phyloP scores from a whole-genome alignment of 1,284 basidiomycete species.

The Cryptococcus floricola region DNA sequence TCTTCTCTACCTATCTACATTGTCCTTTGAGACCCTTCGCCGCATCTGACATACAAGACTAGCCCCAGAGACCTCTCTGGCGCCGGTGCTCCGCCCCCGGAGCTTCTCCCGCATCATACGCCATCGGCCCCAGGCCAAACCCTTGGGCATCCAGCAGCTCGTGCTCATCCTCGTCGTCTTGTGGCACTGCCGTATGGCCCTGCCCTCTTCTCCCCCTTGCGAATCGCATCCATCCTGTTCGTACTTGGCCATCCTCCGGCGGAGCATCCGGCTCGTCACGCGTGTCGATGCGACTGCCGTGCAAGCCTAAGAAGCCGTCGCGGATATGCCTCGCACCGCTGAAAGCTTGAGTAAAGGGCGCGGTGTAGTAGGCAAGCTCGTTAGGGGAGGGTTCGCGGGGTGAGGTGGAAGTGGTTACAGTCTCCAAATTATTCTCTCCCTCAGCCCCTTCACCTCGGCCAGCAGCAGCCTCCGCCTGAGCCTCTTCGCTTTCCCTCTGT shows the following conservation, averaged over 20 bases:
- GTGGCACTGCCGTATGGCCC: slow-evolving; percentile 29
- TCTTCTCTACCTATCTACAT: background rate
- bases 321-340: slow-evolving; percentile 37
- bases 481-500: slow-evolving; percentile 37
- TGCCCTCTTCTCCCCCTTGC: slow-evolving; percentile 18
- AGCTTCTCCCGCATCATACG: slow-evolving; percentile 7
- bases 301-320: slow-evolving; percentile 42
- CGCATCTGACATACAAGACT: background rate
- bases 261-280: no score
- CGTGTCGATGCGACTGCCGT: slow-evolving; percentile 15
- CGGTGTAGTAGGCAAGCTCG: slow-evolving; percentile 35
- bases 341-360: slow-evolving; percentile 29
- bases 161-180: slow-evolving; percentile 21
- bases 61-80: slow-evolving; percentile 19
- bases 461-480: slow-evolving; percentile 32
- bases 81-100: slow-evolving; percentile 6
- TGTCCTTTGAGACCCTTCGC: no score
- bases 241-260: background rate
- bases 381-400: slow-evolving; percentile 19
- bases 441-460: slow-evolving; percentile 13
- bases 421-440: slow-evolving; percentile 11
- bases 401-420: slow-evolving; percentile 11
- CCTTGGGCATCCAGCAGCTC: slow-evolving; percentile 44
- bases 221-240: background rate
- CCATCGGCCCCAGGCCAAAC: slow-evolving; percentile 38